Conservation (phyloP, 2,329 filamentous ascomycete species). For the Colletotrichum sp. region DNA sequence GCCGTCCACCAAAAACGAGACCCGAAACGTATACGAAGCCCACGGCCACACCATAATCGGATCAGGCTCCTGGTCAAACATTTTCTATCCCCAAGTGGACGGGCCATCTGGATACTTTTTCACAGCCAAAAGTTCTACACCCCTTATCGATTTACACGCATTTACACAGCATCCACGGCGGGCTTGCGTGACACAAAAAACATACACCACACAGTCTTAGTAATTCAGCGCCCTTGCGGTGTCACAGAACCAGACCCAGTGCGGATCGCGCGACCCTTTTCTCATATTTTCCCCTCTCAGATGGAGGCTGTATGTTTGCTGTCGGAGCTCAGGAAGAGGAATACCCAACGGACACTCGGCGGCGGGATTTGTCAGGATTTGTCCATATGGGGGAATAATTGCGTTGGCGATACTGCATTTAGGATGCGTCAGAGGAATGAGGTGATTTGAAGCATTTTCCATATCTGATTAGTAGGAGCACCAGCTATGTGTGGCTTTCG, state of each 20-base stretch:
- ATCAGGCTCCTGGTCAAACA: neutral
- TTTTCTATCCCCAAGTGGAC: neutral
- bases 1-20: neutral
- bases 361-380: slow-evolving; percentile 12
- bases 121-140: neutral
- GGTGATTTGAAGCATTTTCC: slow-evolving; percentile 9
- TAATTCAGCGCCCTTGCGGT: neutral
- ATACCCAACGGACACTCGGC: slow-evolving; percentile 16
- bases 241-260: neutral
- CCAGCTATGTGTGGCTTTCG: slow-evolving; percentile 5
- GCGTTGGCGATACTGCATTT: slow-evolving; percentile 3
- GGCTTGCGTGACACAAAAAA: neutral
- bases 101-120: neutral
- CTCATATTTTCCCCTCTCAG: neutral
- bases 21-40: slow-evolving; percentile 15
- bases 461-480: neutral
- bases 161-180: slow-evolving; percentile 8
- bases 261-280: neutral
- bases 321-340: slow-evolving; percentile 9
- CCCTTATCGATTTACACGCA: neutral
- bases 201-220: neutral
- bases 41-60: slow-evolving; percentile 10
- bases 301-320: slow-evolving; percentile 11
- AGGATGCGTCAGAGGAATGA: slow-evolving; percentile 6
- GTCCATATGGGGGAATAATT: slow-evolving; percentile 3